Evolutionary conservation across 768 basidiomycete genomes (phyloP).

Genomic region (Panaeolus cyanescens): DNA sequence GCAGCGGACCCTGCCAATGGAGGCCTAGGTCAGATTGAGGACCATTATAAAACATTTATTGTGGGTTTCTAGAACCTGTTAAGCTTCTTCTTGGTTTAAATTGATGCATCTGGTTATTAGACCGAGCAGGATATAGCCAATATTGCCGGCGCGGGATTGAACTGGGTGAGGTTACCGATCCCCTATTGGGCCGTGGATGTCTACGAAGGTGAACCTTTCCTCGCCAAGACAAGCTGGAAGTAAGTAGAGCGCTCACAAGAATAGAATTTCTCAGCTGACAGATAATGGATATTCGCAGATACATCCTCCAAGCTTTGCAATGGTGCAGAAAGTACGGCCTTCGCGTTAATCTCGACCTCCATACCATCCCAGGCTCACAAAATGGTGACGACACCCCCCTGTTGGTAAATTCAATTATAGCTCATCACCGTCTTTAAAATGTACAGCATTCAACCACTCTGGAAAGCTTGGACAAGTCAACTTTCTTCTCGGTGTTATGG

Average conservation of each 20-base stretch:
- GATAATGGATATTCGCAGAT: constrained; percentile 36
- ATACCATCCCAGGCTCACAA: constrained; percentile 78
- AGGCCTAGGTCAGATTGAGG: constrained; percentile 63
- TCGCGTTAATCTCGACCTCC: constrained; percentile 77
- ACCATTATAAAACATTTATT: constrained; percentile 86
- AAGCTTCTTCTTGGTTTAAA: constrained; percentile 19
- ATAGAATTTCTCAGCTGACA: neutral
- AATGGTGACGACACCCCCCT: constrained; percentile 46
- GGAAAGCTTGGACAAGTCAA: constrained; percentile 65
- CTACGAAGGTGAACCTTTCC: constrained; percentile 77
- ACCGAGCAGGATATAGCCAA: constrained; percentile 90
- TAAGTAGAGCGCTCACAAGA: constrained; percentile 28
- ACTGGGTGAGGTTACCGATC: constrained; percentile 82
- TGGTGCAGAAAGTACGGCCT: constrained; percentile 89
- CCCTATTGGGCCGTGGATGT: constrained; percentile 84
- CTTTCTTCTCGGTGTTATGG: constrained; percentile 78
- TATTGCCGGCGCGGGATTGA: constrained; percentile 87
- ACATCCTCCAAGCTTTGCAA: constrained; percentile 72
- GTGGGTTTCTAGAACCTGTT: constrained; percentile 42
- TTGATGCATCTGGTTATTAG: constrained; percentile 55
- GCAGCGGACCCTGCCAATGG: constrained; percentile 47
- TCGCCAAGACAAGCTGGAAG: constrained; percentile 76
- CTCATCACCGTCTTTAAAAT: constrained; percentile 1
- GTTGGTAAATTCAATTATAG: neutral
- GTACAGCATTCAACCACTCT: constrained; percentile 57